These are phyloP conservation scores for Schizosaccharomyces osmophilus DNA, from an alignment of 805 yeast species.

Conservation along the genomic window DNA sequence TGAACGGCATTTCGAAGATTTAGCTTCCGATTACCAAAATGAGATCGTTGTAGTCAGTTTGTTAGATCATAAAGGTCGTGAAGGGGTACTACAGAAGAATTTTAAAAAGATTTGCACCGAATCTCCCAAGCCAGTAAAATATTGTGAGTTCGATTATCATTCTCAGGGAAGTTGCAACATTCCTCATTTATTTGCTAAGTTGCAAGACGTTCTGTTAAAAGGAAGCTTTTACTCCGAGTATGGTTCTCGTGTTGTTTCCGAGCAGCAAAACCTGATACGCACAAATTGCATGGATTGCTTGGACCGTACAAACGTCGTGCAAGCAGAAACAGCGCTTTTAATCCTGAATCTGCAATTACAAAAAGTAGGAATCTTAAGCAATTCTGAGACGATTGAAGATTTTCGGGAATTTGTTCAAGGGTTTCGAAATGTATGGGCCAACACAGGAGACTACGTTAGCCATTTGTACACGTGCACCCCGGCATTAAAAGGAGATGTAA, in stretches of 20 bases:
- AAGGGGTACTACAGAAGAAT: slow-evolving; percentile 63
- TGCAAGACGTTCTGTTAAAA: slow-evolving; percentile 55
- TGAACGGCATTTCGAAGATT: slow-evolving; percentile 49
- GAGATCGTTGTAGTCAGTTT: slow-evolving; percentile 58
- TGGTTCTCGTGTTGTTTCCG: slow-evolving; percentile 10
- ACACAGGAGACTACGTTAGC: slow-evolving; percentile 86
- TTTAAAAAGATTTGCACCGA: slow-evolving; percentile 47
- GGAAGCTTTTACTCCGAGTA: slow-evolving; percentile 34
- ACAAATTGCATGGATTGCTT: slow-evolving; percentile 97
- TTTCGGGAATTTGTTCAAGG: slow-evolving; percentile 35
- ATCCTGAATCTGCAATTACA: slow-evolving; percentile 55
- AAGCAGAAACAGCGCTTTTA: slow-evolving; percentile 71
- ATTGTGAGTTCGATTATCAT: slow-evolving; percentile 86
- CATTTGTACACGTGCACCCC: slow-evolving; percentile 87
- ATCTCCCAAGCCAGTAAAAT: slow-evolving; percentile 30
- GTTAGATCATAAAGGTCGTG: slow-evolving; percentile 82
- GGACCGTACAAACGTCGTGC: slow-evolving; percentile 87
- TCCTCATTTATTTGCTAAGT: too few relatives aligned
- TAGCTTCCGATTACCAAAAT: slow-evolving; percentile 45
- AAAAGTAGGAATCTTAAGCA: slow-evolving; percentile 26
- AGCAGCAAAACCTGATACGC: slow-evolving; percentile 53
- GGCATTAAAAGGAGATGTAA: slow-evolving; percentile 88
- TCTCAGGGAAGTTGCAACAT: slow-evolving; percentile 41
- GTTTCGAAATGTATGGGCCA: slow-evolving; percentile 81
- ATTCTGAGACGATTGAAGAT: slow-evolving; percentile 22